Conservation (phyloP, 2,329 filamentous ascomycete genomes). For the Alternaria incomplexa region DNA sequence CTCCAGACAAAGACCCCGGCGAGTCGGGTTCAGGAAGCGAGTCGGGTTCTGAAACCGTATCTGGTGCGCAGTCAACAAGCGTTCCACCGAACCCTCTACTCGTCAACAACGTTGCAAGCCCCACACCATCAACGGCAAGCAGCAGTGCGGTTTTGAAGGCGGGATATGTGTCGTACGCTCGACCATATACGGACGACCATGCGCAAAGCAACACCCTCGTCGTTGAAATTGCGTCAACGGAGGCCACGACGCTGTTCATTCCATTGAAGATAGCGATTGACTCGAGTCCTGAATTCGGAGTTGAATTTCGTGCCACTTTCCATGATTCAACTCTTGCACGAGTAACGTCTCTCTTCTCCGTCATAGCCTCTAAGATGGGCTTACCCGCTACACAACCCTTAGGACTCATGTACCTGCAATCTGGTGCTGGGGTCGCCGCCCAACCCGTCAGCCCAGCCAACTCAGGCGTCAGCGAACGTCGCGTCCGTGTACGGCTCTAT, state of each 20-base stretch:
- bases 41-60: slow-evolving; percentile 24
- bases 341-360: slow-evolving; percentile 75
- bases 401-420: slow-evolving; percentile 69
- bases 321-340: slow-evolving; percentile 72
- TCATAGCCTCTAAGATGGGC: slow-evolving; percentile 81
- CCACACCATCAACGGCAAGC: slow-evolving; percentile 21
- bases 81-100: slow-evolving; percentile 39
- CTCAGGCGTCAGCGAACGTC: slow-evolving; percentile 72
- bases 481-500: slow-evolving; percentile 56
- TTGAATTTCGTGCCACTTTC: slow-evolving; percentile 69
- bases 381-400: slow-evolving; percentile 65
- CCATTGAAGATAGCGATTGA: no score
- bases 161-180: slow-evolving; percentile 77
- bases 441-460: slow-evolving; percentile 71
- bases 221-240: slow-evolving; percentile 67
- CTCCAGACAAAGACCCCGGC: slow-evolving; percentile 52
- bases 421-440: slow-evolving; percentile 64
- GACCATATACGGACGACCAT: slow-evolving; percentile 82
- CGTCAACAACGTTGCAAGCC: slow-evolving; percentile 25
- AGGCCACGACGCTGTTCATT: slow-evolving; percentile 33
- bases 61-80: slow-evolving; percentile 21
- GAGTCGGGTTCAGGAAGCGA: slow-evolving; percentile 25
- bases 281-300: slow-evolving; percentile 30
- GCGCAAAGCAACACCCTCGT: slow-evolving; percentile 70
- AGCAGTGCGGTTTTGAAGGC: slow-evolving; percentile 21